phyloP scores from a whole-genome alignment of 768 basidiomycete species.

The Lentinus tigrinus region DNA sequence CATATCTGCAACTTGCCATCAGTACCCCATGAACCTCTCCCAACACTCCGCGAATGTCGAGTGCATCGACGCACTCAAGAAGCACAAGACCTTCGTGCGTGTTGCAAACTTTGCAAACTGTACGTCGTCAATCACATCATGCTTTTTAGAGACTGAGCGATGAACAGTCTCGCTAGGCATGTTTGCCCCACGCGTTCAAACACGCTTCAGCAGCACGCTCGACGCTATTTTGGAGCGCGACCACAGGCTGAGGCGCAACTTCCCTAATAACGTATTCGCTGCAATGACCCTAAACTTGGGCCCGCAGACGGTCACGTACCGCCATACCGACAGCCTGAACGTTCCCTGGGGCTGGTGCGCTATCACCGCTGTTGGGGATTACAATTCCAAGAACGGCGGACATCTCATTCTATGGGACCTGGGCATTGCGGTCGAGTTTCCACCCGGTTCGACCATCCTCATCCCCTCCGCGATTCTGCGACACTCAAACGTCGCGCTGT shows the following conservation, averaged over 20 bases:
- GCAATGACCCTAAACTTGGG: conserved; percentile 5
- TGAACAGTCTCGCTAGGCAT: too few species aligned
- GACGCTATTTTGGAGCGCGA: neutral
- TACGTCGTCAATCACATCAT: too few species aligned
- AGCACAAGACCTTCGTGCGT: too few species aligned
- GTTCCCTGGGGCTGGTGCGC: conserved; percentile 9
- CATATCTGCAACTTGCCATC: too few species aligned
- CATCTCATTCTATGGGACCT: conserved; percentile 20
- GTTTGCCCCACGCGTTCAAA: too few species aligned
- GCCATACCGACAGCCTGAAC: conserved; percentile 7
- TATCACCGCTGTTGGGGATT: conserved; percentile 18
- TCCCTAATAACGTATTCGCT: neutral
- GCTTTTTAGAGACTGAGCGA: too few species aligned
- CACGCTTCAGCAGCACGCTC: neutral
- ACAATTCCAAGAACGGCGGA: conserved; percentile 14
- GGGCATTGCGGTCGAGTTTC: conserved; percentile 21
- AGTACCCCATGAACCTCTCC: too few species aligned
- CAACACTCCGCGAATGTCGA: too few species aligned
- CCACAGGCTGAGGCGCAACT: neutral
- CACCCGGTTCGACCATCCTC: conserved; percentile 16
- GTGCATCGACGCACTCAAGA: too few species aligned
- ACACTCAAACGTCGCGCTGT: conserved; percentile 18
- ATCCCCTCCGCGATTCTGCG: conserved; percentile 21
- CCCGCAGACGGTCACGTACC: neutral
- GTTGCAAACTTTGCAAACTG: too few species aligned